Evolutionary conservation across 208 protist genomes (phyloP).

Genomic region (Acanthamoeba lugdunensis): DNA sequence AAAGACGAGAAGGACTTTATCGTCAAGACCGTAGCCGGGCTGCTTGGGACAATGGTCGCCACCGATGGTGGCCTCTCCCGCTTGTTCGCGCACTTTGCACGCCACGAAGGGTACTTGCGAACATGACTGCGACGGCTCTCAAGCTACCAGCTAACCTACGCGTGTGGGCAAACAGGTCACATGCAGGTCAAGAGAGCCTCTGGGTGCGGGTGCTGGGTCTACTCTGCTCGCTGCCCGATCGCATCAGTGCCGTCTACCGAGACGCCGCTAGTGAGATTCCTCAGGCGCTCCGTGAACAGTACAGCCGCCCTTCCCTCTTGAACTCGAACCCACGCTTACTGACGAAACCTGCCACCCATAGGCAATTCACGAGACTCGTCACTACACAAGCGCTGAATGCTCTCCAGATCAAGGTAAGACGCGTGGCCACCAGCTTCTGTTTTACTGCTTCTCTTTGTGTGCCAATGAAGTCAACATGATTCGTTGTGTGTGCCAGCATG

Average conservation of each 20-base stretch:
- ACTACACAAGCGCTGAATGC: not conserved
- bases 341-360: not conserved
- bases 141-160: not conserved
- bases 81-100: not conserved
- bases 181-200: not conserved
- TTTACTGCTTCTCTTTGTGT: no score
- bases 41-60: not conserved
- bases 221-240: not conserved
- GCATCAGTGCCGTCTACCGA: not conserved
- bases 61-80: not conserved
- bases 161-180: not conserved
- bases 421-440: not conserved
- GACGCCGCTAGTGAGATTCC: not conserved
- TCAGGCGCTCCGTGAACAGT: not conserved
- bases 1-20: slow-evolving; percentile 12
- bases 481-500: not conserved
- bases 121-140: not conserved
- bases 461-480: no score
- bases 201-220: not conserved
- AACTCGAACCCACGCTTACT: not conserved
- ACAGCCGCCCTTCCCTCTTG: not conserved
- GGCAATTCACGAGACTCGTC: not conserved
- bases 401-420: not conserved
- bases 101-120: not conserved
- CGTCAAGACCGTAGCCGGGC: not conserved